A percentile compares a stretch with the other conserved stretches of the same genome.
phyloP scores from a whole-genome alignment of 2,329 filamentous ascomycete species.

The Apiospora hydei region DNA sequence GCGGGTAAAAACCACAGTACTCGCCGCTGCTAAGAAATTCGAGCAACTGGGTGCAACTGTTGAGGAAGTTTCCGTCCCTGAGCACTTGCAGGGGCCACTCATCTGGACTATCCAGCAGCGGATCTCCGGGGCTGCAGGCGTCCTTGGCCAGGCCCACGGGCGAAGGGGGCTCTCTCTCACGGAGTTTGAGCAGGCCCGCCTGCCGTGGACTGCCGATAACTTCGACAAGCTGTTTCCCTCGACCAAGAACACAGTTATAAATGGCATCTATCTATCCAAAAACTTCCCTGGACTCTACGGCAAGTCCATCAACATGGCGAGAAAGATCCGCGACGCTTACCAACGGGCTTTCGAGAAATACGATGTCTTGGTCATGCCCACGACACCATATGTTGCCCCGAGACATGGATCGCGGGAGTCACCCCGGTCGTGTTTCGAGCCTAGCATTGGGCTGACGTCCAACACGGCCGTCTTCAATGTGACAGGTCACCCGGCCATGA shows the following conservation, averaged over 20 bases:
- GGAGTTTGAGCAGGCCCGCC: conserved; percentile 56
- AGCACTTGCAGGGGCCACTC: conserved; percentile 54
- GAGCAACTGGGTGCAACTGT: conserved; percentile 55
- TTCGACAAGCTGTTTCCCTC: conserved; percentile 60
- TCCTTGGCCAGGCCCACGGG: conserved; percentile 53
- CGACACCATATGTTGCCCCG: conserved; percentile 39
- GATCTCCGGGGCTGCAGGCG: conserved; percentile 50
- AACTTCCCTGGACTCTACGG: conserved; percentile 54
- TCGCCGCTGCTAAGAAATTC: conserved; percentile 50
- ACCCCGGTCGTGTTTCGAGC: conserved; percentile 54
- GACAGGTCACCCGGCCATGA: conserved; percentile 63
- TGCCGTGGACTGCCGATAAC: conserved; percentile 53
- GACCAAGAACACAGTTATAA: conserved; percentile 62
- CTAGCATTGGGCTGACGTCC: conserved; percentile 59
- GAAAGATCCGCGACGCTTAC: conserved; percentile 55
- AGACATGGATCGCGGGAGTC: conserved; percentile 42
- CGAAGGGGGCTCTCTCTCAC: conserved; percentile 56
- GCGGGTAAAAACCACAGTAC: conserved; percentile 49
- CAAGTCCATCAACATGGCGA: conserved; percentile 57
- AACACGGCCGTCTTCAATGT: conserved; percentile 66
- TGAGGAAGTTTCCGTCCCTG: conserved; percentile 57
- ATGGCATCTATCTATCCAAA: conserved; percentile 55
- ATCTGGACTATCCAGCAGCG: conserved; percentile 60
- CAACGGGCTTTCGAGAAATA: conserved; percentile 48
- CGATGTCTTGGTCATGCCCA: conserved; percentile 57